Conservation (phyloP, 208 protist genomes). For the Leishmania tarentolae region DNA sequence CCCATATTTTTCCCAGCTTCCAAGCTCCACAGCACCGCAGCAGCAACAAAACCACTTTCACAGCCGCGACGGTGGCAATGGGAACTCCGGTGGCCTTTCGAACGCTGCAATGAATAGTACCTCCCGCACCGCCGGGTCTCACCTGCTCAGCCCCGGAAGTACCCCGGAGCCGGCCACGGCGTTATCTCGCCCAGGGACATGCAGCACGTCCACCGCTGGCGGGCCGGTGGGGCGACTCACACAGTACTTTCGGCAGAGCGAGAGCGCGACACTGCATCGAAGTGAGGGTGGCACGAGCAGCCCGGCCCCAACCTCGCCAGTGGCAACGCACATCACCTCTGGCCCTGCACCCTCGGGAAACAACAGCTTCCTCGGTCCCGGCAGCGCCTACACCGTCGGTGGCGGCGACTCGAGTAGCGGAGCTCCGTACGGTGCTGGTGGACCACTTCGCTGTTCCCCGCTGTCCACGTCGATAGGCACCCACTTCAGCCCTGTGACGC, state of each 20-base stretch:
- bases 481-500: conserved; percentile 18
- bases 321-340: conserved; percentile 8
- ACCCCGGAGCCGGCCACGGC: conserved; percentile 23
- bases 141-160: conserved; percentile 29
- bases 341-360: neutral
- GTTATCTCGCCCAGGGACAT: conserved; percentile 32
- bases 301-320: neutral
- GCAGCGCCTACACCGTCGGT: conserved; percentile 19
- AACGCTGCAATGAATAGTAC: neutral
- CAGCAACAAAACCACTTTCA: conserved; percentile 13
- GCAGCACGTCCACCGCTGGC: conserved; percentile 14
- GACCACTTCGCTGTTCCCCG: conserved; percentile 29
- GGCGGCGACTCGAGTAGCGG: conserved; percentile 12
- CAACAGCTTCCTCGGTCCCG: conserved; percentile 18
- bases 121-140: neutral
- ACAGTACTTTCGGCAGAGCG: conserved; percentile 33
- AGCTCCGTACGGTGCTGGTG: conserved; percentile 12
- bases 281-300: conserved; percentile 8
- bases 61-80: conserved; percentile 15
- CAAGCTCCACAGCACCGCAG: conserved; percentile 1
- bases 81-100: neutral
- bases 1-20: neutral
- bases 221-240: conserved; percentile 24
- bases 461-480: conserved; percentile 14
- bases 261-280: conserved; percentile 13